These are phyloP conservation scores for Kwoniella newhampshirensis DNA, from an alignment of 768 basidiomycete species.

Conservation along the genomic window DNA sequence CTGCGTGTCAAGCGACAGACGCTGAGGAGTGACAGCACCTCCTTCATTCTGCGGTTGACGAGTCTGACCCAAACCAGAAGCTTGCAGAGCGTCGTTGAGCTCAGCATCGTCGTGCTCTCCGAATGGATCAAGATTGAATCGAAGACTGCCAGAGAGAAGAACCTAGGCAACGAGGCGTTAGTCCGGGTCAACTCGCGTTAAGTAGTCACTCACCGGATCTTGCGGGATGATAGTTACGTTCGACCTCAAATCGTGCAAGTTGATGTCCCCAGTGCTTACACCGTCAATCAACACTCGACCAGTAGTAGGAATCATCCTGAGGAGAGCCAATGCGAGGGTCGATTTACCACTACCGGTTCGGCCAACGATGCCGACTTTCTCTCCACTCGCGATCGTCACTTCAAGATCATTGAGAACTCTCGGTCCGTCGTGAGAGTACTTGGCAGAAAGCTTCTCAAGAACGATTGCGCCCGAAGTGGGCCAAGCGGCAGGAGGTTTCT, in stretches of 20 bases:
- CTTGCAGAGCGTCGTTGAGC: slow-evolving; percentile 46
- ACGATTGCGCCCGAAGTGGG: slow-evolving; percentile 62
- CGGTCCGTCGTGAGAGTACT: slow-evolving; percentile 63
- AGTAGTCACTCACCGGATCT: slow-evolving; percentile 50
- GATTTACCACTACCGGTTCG: slow-evolving; percentile 64
- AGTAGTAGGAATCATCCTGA: slow-evolving; percentile 63
- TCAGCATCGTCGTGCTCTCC: slow-evolving; percentile 59
- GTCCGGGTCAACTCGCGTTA: slow-evolving; percentile 7
- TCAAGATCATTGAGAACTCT: slow-evolving; percentile 65
- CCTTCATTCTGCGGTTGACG: slow-evolving; percentile 17
- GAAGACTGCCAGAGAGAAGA: slow-evolving; percentile 61
- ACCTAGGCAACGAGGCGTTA: slow-evolving; percentile 56
- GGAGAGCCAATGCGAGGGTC: slow-evolving; percentile 58
- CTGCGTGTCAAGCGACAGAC: slow-evolving; percentile 50
- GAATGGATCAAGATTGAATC: slow-evolving; percentile 60
- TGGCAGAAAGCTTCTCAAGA: slow-evolving; percentile 60
- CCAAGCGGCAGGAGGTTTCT: slow-evolving; percentile 66
- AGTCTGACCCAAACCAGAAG: slow-evolving; percentile 38
- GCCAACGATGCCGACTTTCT: slow-evolving; percentile 65
- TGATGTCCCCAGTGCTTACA: slow-evolving; percentile 58
- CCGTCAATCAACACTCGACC: slow-evolving; percentile 64
- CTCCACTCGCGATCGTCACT: slow-evolving; percentile 62
- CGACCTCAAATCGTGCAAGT: slow-evolving; percentile 61
- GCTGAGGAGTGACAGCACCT: slow-evolving; percentile 39
- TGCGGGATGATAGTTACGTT: slow-evolving; percentile 68